A percentile compares a stretch with the other conserved stretches of the same genome.
These are phyloP conservation scores for Arthrinium puccinioides DNA, from an alignment of 2,329 filamentous ascomycete genomes.

Conservation along the genomic window DNA sequence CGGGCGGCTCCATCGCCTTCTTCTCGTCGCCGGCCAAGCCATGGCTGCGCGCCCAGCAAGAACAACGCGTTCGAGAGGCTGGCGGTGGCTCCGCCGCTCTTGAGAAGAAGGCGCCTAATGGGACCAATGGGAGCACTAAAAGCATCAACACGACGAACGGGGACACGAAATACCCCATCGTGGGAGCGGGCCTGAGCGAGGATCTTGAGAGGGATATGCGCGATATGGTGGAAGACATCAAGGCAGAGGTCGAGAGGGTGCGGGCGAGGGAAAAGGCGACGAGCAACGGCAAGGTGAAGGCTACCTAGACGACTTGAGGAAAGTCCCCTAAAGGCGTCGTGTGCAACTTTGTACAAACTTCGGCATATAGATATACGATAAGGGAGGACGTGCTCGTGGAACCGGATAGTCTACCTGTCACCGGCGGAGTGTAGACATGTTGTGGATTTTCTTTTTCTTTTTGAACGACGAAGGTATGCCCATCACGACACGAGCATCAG, in stretches of 20 bases:
- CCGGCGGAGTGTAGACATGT: too few relatives aligned
- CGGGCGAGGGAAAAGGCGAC: constrained; percentile 28
- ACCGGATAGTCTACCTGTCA: too few relatives aligned
- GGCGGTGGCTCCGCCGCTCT: too few relatives aligned
- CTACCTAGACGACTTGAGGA: too few relatives aligned
- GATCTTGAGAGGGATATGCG: constrained; percentile 71
- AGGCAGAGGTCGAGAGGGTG: constrained; percentile 59
- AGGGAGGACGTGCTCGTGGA: too few relatives aligned
- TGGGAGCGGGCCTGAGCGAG: constrained; percentile 62
- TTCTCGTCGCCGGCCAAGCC: constrained; percentile 74
- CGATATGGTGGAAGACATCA: constrained; percentile 70
- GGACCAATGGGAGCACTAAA: constrained; percentile 51
- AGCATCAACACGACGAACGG: constrained; percentile 12
- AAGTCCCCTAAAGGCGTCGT: too few relatives aligned
- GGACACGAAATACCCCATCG: constrained; percentile 45
- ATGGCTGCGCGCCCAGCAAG: constrained; percentile 47
- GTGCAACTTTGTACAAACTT: too few relatives aligned
- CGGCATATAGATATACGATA: too few relatives aligned
- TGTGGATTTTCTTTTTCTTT: too few relatives aligned
- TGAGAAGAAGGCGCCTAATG: constrained; percentile 39
- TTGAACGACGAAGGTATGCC: too few relatives aligned
- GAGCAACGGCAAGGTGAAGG: not conserved
- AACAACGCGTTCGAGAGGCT: constrained; percentile 44
- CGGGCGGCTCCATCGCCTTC: constrained; percentile 58
- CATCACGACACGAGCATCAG: too few relatives aligned